These are phyloP conservation scores for Didymella segeticola DNA, from an alignment of 2,329 filamentous ascomycete genomes.

Conservation along the genomic window DNA sequence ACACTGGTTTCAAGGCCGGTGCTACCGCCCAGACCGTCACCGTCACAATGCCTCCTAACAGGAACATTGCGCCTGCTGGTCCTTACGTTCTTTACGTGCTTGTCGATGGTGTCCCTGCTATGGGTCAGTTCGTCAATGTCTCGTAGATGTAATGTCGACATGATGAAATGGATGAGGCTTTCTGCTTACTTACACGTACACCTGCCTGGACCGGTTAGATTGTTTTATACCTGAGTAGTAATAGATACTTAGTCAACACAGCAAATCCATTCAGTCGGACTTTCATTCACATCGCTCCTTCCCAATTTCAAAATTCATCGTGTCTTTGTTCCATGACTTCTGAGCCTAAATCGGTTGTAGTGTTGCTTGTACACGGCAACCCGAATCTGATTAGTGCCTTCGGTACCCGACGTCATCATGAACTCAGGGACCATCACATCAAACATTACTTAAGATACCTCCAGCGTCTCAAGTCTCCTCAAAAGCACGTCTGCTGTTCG, in stretches of 20 bases:
- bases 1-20: conserved; percentile 55
- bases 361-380: not conserved
- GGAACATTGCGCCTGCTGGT: conserved; percentile 63
- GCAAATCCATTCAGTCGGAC: conserved; percentile 10
- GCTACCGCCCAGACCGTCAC: conserved; percentile 54
- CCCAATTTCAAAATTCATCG: not conserved
- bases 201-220: not conserved
- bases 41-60: conserved; percentile 62
- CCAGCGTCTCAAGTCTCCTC: too few relatives aligned
- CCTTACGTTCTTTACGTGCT: conserved; percentile 67
- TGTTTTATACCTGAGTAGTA: conserved; percentile 8
- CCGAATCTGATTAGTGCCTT: not conserved
- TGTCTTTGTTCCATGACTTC: not conserved
- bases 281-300: not conserved
- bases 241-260: conserved; percentile 2
- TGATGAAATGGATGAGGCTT: conserved; percentile 12
- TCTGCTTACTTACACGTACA: conserved; percentile 9
- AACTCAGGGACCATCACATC: not conserved
- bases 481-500: not conserved
- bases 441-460: not conserved
- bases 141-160: conserved; percentile 26
- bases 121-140: conserved; percentile 60
- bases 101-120: conserved; percentile 60
- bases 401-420: conserved; percentile 3
- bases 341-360: not conserved